phyloP scores from a whole-genome alignment of 2,329 filamentous ascomycete species.

The Zymoseptoria brevis region DNA sequence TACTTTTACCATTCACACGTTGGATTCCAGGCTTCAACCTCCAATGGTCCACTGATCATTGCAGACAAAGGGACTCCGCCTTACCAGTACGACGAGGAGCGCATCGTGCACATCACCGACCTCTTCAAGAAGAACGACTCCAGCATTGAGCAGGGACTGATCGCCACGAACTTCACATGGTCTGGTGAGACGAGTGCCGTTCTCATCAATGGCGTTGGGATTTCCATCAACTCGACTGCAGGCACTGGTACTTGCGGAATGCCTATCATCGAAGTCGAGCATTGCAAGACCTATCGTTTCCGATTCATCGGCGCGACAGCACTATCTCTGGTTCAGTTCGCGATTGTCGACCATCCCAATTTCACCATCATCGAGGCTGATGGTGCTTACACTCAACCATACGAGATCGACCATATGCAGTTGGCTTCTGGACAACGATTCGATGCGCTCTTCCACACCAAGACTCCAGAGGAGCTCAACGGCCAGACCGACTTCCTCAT shows the following conservation, averaged over 20 bases:
- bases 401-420: conserved; percentile 45
- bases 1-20: conserved; percentile 65
- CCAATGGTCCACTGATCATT: conserved; percentile 52
- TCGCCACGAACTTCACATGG: conserved; percentile 46
- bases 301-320: conserved; percentile 52
- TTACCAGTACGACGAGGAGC: conserved; percentile 56
- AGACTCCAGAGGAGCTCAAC: conserved; percentile 39
- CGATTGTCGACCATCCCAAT: conserved; percentile 49
- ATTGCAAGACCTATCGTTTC: conserved; percentile 54
- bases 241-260: conserved; percentile 16
- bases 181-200: conserved; percentile 52
- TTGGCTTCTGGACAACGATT: conserved; percentile 54
- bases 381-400: conserved; percentile 43
- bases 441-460: conserved; percentile 49
- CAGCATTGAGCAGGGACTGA: conserved; percentile 44
- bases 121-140: conserved; percentile 49
- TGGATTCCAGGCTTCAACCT: conserved; percentile 53
- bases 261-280: conserved; percentile 50
- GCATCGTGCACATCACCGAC: conserved; percentile 49
- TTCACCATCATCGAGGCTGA: conserved; percentile 56
- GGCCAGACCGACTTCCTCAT: conserved; percentile 36
- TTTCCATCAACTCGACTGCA: conserved; percentile 12
- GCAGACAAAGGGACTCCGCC: conserved; percentile 40
- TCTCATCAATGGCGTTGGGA: conserved; percentile 46
- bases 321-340: conserved; percentile 47